Conservation (phyloP, 352 stramenopile genomes). For the Pythium rishiriense region DNA sequence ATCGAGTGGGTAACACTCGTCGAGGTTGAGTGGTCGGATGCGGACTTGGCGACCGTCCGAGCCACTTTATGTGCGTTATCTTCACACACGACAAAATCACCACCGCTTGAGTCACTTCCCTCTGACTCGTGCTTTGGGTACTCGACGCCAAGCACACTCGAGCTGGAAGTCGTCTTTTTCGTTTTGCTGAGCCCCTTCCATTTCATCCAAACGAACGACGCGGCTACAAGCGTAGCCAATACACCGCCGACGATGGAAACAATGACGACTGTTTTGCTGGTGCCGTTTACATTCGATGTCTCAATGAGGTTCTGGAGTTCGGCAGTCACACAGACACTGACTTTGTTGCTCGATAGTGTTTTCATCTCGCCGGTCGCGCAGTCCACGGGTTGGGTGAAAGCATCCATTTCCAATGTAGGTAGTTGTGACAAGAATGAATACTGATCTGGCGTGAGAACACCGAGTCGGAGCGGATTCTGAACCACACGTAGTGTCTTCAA, state of each 20-base stretch:
- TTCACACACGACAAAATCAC: not conserved
- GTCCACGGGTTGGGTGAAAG: not conserved
- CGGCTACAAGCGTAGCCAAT: not conserved
- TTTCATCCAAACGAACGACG: conserved; percentile 1
- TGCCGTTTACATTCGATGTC: not conserved
- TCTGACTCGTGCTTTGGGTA: conserved; percentile 17
- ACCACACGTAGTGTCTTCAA: conserved; percentile 10
- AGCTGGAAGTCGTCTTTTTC: not conserved
- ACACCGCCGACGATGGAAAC: not conserved
- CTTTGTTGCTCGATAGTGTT: not conserved
- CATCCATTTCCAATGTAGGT: conserved; percentile 1
- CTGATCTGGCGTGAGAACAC: conserved; percentile 13
- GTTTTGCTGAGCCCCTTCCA: not conserved
- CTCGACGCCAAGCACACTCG: not conserved
- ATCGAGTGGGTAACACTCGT: conserved; percentile 5
- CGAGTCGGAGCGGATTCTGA: conserved; percentile 2
- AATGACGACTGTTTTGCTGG: conserved; percentile 1
- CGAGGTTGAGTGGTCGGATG: not conserved
- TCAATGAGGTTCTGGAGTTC: not conserved
- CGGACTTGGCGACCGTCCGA: not conserved
- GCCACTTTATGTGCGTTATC: not conserved
- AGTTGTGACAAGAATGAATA: conserved; percentile 12
- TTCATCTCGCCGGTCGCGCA: conserved; percentile 4
- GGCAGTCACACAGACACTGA: conserved; percentile 9
- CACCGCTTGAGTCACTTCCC: conserved; percentile 1